Evolutionary conservation across 306 rosid species (phyloP), one percentile per base, ranked within the genome.

Genomic region (Adenanthera pavonina): DNA sequence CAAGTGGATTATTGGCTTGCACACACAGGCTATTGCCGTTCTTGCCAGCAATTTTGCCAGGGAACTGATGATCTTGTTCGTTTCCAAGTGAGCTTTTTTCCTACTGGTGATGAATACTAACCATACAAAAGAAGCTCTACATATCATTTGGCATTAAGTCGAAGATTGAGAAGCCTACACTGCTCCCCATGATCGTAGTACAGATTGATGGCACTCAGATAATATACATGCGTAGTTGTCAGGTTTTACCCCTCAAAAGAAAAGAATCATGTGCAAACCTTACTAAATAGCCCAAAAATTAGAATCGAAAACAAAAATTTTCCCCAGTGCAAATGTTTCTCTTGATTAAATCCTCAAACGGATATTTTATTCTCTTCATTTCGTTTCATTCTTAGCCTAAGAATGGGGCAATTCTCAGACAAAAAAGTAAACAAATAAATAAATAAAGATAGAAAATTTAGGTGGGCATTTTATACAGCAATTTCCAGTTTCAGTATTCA

Each of bases 401-500:
- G 66, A 46, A 75, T 62, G 19, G 46, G 49, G 8, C 25, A 52
- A 40, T 51, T 69, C 43, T n/a, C 30, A 13, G 25, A 20, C 14
- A 75, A 46, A 52, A 4, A 6, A n/a, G 12, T 25, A 25, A 25
- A 25, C 30, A 25, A 25, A 25, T 25, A 25, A 25, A 25, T 25
- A 25, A 25, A 49, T 34, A 60, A 46, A 49, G 44, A 19, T 0
- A 74, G 7, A 16, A 78, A 54, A 71, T 19, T 82, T 62, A 54
- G 72, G 75, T 70, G 19, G 69, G 20, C 12, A 78, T 43, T 44
- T 19, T 17, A 43, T 4, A 70, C 2, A 69, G 57, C 57, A 60
- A 51, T 75, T 47, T 67, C 17, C 72, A 49, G 52, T 56, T 49
- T 59, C 69, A 53, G 25, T 3, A 86, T 74, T 40, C 54, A 81